Evolutionary conservation across 805 yeast genomes (phyloP), one percentile per base, ranked within the genome.

Genomic region (Candida verbasci): DNA sequence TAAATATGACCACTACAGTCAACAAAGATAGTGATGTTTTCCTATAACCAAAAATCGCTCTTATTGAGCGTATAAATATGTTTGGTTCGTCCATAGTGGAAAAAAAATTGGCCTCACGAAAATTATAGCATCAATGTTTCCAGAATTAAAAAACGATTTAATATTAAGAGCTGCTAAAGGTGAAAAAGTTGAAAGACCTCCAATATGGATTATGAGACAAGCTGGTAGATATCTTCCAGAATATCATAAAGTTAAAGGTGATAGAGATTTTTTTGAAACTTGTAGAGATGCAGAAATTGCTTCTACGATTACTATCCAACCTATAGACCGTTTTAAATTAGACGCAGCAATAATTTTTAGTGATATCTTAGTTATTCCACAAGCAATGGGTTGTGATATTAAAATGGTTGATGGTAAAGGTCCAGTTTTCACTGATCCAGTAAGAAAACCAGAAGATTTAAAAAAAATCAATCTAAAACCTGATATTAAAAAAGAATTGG

Each of bases 281-380:
- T 93, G 98, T 56, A 74, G 93, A 52, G 93, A 86, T 56, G 87
- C 97, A 1, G 97, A 91, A 57, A 78, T 84, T 48, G 98, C 97
- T 1, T 78, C 95, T 18, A 91, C 77, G 37, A 87, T 93, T 56
- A 93, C 98, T 1, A 89, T 93, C 44, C 98, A 93, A 65, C 98
- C 98, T 4, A 76, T 93, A 38, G 86, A 82, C 38, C 95, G 86
- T 50, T 93, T 78, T 54, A 81, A 82, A 39, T 97, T 96, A 0
- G 98, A 93, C 55, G 97, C 97, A 4, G 98, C 98, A 4, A 93
- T 93, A 48, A 93, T 93, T 40, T 93, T 93, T 67, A 81, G 89
- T 56, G 98, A 93, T 58, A 93, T 93, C 49, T 70, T 93, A 41
- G 98, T 93, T 25, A 83, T 93, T 37, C 98, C 98, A 2, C 97